Percentiles rank a stretch among this genome's conserved stretches.
Evolutionary conservation across 805 yeast genomes (phyloP).

Genomic region (Lachancea mirantina): DNA sequence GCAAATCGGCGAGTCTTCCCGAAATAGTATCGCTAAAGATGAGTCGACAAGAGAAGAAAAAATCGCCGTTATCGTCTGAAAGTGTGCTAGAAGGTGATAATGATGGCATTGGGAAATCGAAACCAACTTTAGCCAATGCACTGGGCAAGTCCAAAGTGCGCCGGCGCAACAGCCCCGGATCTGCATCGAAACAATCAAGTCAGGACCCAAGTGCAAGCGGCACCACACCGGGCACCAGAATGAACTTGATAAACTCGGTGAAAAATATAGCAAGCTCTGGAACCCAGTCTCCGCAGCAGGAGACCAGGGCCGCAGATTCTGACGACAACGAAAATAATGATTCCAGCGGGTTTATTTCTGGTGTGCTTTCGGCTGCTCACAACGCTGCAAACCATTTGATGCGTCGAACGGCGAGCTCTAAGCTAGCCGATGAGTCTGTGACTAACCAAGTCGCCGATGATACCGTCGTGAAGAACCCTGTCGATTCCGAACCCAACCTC

Average conservation of each 20-base stretch:
- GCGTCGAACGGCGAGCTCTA: constrained; percentile 6
- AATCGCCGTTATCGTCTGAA: too few relatives aligned
- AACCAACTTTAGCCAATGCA: too few relatives aligned
- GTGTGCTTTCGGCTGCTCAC: constrained; percentile 42
- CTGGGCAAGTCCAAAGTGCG: too few relatives aligned
- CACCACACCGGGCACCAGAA: constrained; percentile 1
- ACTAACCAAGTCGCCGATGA: neutral
- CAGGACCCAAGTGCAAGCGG: neutral
- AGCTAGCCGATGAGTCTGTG: neutral
- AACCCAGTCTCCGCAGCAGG: too few relatives aligned
- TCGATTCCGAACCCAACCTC: constrained; percentile 10
- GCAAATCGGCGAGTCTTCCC: constrained; percentile 12
- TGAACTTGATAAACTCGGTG: neutral
- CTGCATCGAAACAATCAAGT: too few relatives aligned
- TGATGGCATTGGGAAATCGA: too few relatives aligned
- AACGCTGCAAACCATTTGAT: constrained; percentile 34
- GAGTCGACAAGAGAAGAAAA: constrained; percentile 5
- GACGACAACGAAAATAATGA: constrained; percentile 1
- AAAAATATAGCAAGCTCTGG: neutral
- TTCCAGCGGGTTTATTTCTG: constrained; percentile 34
- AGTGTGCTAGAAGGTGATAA: too few relatives aligned
- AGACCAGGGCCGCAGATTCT: neutral
- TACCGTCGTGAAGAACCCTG: constrained; percentile 1
- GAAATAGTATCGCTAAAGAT: constrained; percentile 23
- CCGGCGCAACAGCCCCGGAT: too few relatives aligned